Percentiles rank a stretch among this genome's conserved stretches.
phyloP scores from a whole-genome alignment of 495 filamentous ascomycete genomes.

The Penicillium longicatenatum region DNA sequence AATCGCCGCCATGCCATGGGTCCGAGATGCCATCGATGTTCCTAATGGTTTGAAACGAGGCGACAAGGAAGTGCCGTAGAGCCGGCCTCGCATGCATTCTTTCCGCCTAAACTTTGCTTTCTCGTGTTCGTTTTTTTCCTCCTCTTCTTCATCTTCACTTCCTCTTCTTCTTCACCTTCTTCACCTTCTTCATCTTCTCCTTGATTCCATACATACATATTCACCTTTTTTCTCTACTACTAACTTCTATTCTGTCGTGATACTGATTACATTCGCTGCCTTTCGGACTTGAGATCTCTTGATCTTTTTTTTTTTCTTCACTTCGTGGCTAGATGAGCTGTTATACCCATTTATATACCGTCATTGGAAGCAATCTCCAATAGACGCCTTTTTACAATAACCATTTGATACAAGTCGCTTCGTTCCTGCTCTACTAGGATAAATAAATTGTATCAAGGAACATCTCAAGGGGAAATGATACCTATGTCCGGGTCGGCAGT shows the following conservation, averaged over 20 bases:
- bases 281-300: background rate
- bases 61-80: constrained; percentile 63
- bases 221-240: background rate
- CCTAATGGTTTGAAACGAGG: constrained; percentile 68
- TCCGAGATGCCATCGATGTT: constrained; percentile 69
- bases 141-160: background rate
- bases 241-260: constrained; percentile 8
- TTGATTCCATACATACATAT: background rate
- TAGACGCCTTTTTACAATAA: constrained; percentile 7
- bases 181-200: constrained; percentile 19
- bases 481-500: too few species aligned
- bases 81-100: constrained; percentile 32
- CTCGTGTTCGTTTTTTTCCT: background rate
- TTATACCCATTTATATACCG: constrained; percentile 26
- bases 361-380: background rate
- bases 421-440: background rate
- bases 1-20: constrained; percentile 74
- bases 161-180: constrained; percentile 8
- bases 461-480: too few species aligned
- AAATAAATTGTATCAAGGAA: too few species aligned
- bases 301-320: constrained; percentile 8
- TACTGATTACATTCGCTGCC: background rate
- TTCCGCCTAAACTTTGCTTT: background rate
- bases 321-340: constrained; percentile 25
- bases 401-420: background rate